Conservation (phyloP, 176 grass and related monocot genomes). For the Oryza rufipogon region DNA sequence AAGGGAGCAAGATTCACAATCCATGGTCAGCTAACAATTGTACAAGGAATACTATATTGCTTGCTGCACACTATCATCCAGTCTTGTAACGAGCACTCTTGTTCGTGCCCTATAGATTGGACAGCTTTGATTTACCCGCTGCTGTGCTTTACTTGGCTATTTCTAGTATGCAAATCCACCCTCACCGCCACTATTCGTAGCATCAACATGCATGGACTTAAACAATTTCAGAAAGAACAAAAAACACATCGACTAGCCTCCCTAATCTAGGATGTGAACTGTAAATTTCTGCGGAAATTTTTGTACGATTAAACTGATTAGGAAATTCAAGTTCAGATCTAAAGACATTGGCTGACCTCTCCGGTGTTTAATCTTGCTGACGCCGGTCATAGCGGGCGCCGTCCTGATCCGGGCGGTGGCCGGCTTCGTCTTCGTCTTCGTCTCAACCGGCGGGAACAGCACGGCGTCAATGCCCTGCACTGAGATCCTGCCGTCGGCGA, state of each 20-base stretch:
- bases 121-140: not conserved
- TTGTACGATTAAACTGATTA: not conserved
- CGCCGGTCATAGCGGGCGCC: conserved; percentile 49
- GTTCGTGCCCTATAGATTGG: too few relatives aligned
- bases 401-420: conserved; percentile 41
- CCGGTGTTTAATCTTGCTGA: conserved; percentile 58
- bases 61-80: not conserved
- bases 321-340: conserved; percentile 44
- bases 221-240: not conserved
- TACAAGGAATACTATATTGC: not conserved
- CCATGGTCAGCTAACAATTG: not conserved
- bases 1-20: not conserved
- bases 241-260: conserved; percentile 28
- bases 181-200: conserved; percentile 36
- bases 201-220: conserved; percentile 16
- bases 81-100: too few relatives aligned
- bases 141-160: not conserved
- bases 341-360: conserved; percentile 64
- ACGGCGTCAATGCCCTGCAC: conserved; percentile 96
- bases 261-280: conserved; percentile 28
- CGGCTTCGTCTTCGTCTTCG: conserved; percentile 18
- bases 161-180: not conserved
- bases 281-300: conserved; percentile 18
- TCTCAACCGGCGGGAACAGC: conserved; percentile 66
- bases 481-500: conserved; percentile 88